Base-by-base conservation (phyloP, 2,329 filamentous ascomycete genomes). In the Monosporascus sp. region DNA sequence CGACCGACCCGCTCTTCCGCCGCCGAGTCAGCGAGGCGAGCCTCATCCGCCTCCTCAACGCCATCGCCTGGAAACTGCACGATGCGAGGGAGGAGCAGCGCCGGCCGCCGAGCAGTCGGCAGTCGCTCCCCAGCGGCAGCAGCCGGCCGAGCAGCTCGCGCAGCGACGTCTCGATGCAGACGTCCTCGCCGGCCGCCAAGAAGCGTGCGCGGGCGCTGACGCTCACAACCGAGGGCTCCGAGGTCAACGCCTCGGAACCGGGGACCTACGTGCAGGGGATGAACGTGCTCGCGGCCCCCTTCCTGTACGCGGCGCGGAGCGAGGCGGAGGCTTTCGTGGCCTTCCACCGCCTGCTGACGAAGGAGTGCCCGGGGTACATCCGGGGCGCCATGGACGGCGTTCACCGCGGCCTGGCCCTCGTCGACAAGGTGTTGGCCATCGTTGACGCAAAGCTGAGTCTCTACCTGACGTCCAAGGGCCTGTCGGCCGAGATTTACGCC, bases 191-290 rank as follows among this genome's bases (percentile, higher is more conserved):
- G 1, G 71, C 72, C 2, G 70, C 76, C n/a, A 76, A 74, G 58
- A 75, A 72, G 54, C 77, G 81, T 57, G 74, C 78, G n/a, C 76
- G 80, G 37, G 80, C 81, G 35, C 67, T 82, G 52, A 81, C 81
- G 14, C 72, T 86, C 52, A 86, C 82, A 1, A 86, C 81, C 0
- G 84, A 87, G 65, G 78, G 84, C 56, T 80, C 86, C 60, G 84
- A 87, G 58, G 75, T 77, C 7, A 80, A 80, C 53, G 76, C 74
- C 3, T 73, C 75, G 35, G 87, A 90, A 62, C 82, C 89, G 11
- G 90, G 91, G 35, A 92, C 89, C 41, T 99, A 99, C 64, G 93
- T 99, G 2, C 94, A 99, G 72, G 94, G 94, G 60, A 97, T 99
- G 93, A 99, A 99, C 68, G 94, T 99, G 41, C 82, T 99, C 17